Conservation (phyloP, 495 filamentous ascomycete genomes). For the Corynascus novoguineensis region DNA sequence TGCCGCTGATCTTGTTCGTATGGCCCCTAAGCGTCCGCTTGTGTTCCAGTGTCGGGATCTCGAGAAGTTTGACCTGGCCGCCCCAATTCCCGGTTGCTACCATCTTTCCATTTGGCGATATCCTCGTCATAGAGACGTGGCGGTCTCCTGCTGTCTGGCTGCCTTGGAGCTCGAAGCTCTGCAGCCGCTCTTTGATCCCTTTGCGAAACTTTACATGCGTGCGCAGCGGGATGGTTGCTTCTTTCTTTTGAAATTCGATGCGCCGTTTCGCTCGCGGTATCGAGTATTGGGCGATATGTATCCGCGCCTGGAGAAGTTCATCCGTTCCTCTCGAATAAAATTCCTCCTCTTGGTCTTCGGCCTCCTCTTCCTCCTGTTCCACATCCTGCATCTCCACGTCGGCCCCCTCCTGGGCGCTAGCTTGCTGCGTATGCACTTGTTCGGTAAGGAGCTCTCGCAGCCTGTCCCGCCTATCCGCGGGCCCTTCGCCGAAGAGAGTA, state of each 20-base stretch:
- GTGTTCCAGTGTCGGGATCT: conserved; percentile 75
- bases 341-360: conserved; percentile 80
- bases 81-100: conserved; percentile 90
- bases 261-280: conserved; percentile 74
- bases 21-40: conserved; percentile 72
- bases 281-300: conserved; percentile 78
- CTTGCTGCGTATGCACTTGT: conserved; percentile 65
- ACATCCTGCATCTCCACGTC: conserved; percentile 61
- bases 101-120: conserved; percentile 77
- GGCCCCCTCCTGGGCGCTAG: conserved; percentile 46
- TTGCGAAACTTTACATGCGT: conserved; percentile 90
- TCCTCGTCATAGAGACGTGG: conserved; percentile 81
- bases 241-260: conserved; percentile 67
- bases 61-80: conserved; percentile 78
- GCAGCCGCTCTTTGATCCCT: conserved; percentile 75
- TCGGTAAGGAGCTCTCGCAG: conserved; percentile 74
- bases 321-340: conserved; percentile 83
- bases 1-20: conserved; percentile 77
- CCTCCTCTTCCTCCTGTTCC: conserved; percentile 54
- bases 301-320: conserved; percentile 70
- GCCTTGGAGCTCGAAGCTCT: conserved; percentile 81
- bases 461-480: conserved; percentile 77
- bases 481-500: conserved; percentile 92
- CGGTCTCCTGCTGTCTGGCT: conserved; percentile 89
- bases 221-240: conserved; percentile 74